These are phyloP conservation scores for Corynespora cassiicola DNA, from an alignment of 2,329 filamentous ascomycete species.

Conservation along the genomic window DNA sequence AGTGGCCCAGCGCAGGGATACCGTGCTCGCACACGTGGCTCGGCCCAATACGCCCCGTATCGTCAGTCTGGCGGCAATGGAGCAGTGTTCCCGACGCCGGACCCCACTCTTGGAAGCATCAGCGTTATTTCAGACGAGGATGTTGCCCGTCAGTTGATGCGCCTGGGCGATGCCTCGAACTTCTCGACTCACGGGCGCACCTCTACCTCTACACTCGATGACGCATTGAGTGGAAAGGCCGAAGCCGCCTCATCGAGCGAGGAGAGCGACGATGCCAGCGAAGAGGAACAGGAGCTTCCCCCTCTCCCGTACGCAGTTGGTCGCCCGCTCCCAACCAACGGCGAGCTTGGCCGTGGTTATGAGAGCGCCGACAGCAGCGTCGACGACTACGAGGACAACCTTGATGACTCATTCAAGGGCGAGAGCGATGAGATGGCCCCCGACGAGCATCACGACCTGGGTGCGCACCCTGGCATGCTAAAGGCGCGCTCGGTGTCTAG, in stretches of 20 bases:
- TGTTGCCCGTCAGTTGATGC: conserved; percentile 95
- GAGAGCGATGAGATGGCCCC: conserved; percentile 57
- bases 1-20: conserved; percentile 39
- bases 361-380: conserved; percentile 62
- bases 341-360: conserved; percentile 54
- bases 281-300: conserved; percentile 61
- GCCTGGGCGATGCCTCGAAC: conserved; percentile 91
- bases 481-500: conserved; percentile 45
- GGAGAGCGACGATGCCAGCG: conserved; percentile 74
- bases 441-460: conserved; percentile 41
- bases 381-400: conserved; percentile 63
- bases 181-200: conserved; percentile 86
- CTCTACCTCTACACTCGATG: conserved; percentile 90
- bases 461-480: conserved; percentile 51
- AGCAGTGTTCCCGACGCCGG: conserved; percentile 82
- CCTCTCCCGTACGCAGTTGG: conserved; percentile 35
- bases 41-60: conserved; percentile 46
- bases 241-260: conserved; percentile 63
- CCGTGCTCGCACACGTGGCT: conserved; percentile 43
- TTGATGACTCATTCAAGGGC: conserved; percentile 60
- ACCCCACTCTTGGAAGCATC: conserved; percentile 81
- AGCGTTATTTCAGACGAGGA: conserved; percentile 99
- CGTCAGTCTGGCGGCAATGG: conserved; percentile 56
- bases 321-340: conserved; percentile 22
- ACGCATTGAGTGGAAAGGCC: conserved; percentile 88